Base-by-base conservation (phyloP, 2,329 filamentous ascomycete species). In the Neocucurbitaria cava region DNA sequence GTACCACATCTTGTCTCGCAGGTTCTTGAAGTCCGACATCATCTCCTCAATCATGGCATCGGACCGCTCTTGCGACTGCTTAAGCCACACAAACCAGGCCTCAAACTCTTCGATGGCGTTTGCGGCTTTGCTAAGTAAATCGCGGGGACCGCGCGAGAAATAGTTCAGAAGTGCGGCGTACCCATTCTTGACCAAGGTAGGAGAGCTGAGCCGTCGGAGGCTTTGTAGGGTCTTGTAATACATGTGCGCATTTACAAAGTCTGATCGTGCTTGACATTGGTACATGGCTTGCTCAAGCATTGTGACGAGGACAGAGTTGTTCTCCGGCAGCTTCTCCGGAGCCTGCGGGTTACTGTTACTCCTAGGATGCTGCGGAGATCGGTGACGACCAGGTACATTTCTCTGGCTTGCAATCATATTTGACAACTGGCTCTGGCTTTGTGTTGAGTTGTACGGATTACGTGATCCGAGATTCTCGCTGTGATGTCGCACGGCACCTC, bases 1-100 rank as follows among this genome's bases (percentile, higher is more conserved):
- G 73, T 96, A 99, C 95, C 95, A 99, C 91, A 98, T 96, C 81
- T 98, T 98, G 73, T 96, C 91, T 38, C 95, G 87, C 35, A 97
- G 82, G 20, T 89, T 87, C 52, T 88, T 86, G 33, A 95, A 82
- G 5, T 86, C 86, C 54, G 83, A 82, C 82, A 91, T 89, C 85
- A 92, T 90, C 5, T 86, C 82, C 36, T 92, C 89, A 31, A 93
- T 88, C 11, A 87, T 83, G 2, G 83, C 84, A 65, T 94, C 91
- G 43, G 92, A 87, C 3, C 89, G 85, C 66, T 92, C 89, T 66
- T 94, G 88, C 21, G 89, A 91, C 64, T 92, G 90, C 69, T 92
- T 92, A 18, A 96, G 82, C 85, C 89, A 92, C 11, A 93, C 86
- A 28, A 94, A 85, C 89, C 89, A 92, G 3, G 89, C 89, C 61